Base-by-base conservation (phyloP, 2,329 filamentous ascomycete species). In the Fusarium beomiforme region DNA sequence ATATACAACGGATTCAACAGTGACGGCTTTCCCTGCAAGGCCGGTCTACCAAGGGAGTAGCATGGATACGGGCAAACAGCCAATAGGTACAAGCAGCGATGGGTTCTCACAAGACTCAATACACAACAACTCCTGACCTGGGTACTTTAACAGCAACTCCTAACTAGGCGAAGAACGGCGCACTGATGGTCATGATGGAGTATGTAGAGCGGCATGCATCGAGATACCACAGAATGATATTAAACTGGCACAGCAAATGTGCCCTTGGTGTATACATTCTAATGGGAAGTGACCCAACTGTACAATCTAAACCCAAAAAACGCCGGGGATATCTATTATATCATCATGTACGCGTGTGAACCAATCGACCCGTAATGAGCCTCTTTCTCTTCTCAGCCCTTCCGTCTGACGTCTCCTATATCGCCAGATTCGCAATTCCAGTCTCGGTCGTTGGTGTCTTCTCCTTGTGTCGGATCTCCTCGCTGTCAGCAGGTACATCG, bases 381-480 rank as follows among this genome's bases (percentile, higher is more conserved):
- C 42, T 59, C 41, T 73, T 80, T 53, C 39, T 62, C 42, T 73
- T 80, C 51, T 83, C 80, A 67, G 76, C 43, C 46, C 51, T 44
- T 62, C 47, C 46, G 33, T 9, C 37, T 58, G 29, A 67, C 64
- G 46, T 64, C 70, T 29, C 50, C 55, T 71, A 75, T 47, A 80
- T 69, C 9, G 78, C 72, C 55, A 82, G 69, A 19, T 78, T 76
- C 10, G 72, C 79, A 47, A 82, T 81, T 16, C 79, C 81, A 34
- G 81, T 82, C 54, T 83, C 81, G 59, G 80, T 78, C 37, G 83
- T 81, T 11, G 79, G 78, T 23, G 77, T 78, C 47, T 59, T 64
- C 55, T 72, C 69, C 57, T 76, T 75, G 49, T 74, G 76, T 34
- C 73, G 69, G 59, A 81, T 77, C 34, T 79, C 79, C 54, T 83